Conservation (phyloP, 129 eudicot species). For the Calendula officinalis region DNA sequence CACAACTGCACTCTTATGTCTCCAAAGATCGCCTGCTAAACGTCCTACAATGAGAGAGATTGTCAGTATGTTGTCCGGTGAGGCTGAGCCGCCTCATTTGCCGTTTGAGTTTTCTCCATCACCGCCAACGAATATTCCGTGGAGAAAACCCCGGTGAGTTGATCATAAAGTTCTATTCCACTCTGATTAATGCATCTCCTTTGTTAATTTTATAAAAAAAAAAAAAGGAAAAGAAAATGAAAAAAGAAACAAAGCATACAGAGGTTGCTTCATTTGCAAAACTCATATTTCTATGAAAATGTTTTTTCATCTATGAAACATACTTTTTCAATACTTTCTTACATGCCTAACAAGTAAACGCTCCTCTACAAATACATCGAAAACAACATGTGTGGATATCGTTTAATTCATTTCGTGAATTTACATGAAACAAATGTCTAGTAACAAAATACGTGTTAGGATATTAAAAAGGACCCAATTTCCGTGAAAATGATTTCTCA, state of each 20-base stretch:
- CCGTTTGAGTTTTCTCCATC: conserved; percentile 97
- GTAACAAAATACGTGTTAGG: not conserved
- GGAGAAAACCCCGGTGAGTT: conserved; percentile 77
- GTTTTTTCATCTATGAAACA: conserved; percentile 5
- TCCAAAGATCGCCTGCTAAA: conserved; percentile 67
- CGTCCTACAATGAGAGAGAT: conserved; percentile 88
- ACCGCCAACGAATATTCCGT: conserved; percentile 80
- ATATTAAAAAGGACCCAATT: too few species aligned
- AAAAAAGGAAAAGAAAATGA: conserved; percentile 29
- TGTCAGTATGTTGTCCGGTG: conserved; percentile 79
- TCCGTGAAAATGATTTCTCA: too few species aligned
- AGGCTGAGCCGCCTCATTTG: conserved; percentile 81
- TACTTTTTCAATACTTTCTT: not conserved
- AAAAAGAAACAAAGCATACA: conserved; percentile 16
- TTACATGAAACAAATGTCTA: not conserved
- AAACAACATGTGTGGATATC: not conserved
- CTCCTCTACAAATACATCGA: not conserved
- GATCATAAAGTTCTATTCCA: conserved; percentile 21
- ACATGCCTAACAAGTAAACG: not conserved
- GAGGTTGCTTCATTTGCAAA: conserved; percentile 38
- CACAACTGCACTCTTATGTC: conserved; percentile 79
- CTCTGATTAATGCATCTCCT: conserved; percentile 15
- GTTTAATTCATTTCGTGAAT: not conserved
- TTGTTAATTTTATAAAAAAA: conserved; percentile 24
- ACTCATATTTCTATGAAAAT: conserved; percentile 27